Evolutionary conservation across 1,284 basidiomycete genomes (phyloP), one percentile per base, ranked within the genome.

Genomic region (Chiua sp.): DNA sequence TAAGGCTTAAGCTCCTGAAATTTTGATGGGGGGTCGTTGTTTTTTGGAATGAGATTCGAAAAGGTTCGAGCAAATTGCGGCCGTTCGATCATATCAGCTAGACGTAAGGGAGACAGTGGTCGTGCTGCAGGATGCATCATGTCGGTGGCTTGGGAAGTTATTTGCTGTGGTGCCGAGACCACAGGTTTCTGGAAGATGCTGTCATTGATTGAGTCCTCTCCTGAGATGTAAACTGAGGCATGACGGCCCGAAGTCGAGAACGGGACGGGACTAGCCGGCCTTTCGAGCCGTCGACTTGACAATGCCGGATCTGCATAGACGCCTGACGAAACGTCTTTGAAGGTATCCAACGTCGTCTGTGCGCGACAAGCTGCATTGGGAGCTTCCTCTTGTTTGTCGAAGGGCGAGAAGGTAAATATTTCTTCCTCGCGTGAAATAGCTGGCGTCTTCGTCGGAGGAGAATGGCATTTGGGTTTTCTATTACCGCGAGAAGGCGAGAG

Each of bases 341-440:
- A 66, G 13, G 48, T n/a, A 32, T 57, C 47, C 51, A 18, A 30
- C 23, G 51, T 18, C 12, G 6, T 35, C 18, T 53, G 47, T 53
- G 49, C 16, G 28, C 18, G 58, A 63, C 53, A 54, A 56, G 60
- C 46, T 49, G 23, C n/a, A 47, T 47, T 39, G 0, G 39, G 62
- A 47, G 48, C 44, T 49, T 59, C 23, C n/a, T 52, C 59, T 51
- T 54, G 59, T 53, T 53, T 46, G 15, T 70, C 69, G 50, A 69
- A 66, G 33, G 71, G 72, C 16, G 62, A 76, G 53, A 73, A 76
- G 7, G 75, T 73, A 35, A 75, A 76, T 30, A 69, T 1, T 18
- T 59, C 47, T 60, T 66, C 70, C 53, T 68, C 64, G 49, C 56
- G 59, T 11, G 56, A 54, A 58, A 52, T 48, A 44, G 8, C 47